Percentiles rank a stretch among this genome's conserved stretches.
phyloP scores from a whole-genome alignment of 306 rosid species.

The Carpinus fangiana region DNA sequence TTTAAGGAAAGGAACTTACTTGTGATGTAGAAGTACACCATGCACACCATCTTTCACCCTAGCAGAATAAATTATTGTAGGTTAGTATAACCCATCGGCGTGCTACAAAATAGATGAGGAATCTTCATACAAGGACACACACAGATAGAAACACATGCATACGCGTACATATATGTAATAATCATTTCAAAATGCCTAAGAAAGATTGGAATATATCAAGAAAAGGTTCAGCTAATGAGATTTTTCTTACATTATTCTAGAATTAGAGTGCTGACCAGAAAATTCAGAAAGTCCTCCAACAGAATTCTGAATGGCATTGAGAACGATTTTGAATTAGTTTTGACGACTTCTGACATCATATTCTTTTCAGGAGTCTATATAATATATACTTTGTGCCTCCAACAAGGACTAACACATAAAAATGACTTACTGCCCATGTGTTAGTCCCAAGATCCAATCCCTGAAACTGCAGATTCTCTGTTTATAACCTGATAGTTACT shows the following conservation, averaged over 20 bases:
- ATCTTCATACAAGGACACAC: slow-evolving; percentile 1
- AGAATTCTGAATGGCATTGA: slow-evolving; percentile 67
- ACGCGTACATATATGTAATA: neutral
- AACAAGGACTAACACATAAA: slow-evolving; percentile 10
- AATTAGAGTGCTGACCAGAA: slow-evolving; percentile 85
- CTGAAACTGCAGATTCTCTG: slow-evolving; percentile 68
- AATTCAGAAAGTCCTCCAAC: slow-evolving; percentile 86
- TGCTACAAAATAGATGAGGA: neutral
- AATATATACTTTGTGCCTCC: slow-evolving; percentile 22
- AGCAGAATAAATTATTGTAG: slow-evolving; percentile 29
- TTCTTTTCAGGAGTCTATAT: neutral
- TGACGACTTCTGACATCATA: neutral
- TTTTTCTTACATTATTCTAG: slow-evolving; percentile 61
- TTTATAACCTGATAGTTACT: slow-evolving; percentile 28
- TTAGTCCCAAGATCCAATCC: slow-evolving; percentile 96
- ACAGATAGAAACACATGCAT: neutral
- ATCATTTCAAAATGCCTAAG: neutral
- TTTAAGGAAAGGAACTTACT: slow-evolving; percentile 41
- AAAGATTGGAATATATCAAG: slow-evolving; percentile 19
- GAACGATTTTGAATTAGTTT: slow-evolving; percentile 25
- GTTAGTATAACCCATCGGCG: slow-evolving; percentile 37
- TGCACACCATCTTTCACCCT: slow-evolving; percentile 81
- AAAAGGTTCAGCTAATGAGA: slow-evolving; percentile 21
- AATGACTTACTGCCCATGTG: slow-evolving; percentile 87
- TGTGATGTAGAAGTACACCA: slow-evolving; percentile 81